Conservation (phyloP, 2,329 filamentous ascomycete species). For the Trichothecium sympodiale region DNA sequence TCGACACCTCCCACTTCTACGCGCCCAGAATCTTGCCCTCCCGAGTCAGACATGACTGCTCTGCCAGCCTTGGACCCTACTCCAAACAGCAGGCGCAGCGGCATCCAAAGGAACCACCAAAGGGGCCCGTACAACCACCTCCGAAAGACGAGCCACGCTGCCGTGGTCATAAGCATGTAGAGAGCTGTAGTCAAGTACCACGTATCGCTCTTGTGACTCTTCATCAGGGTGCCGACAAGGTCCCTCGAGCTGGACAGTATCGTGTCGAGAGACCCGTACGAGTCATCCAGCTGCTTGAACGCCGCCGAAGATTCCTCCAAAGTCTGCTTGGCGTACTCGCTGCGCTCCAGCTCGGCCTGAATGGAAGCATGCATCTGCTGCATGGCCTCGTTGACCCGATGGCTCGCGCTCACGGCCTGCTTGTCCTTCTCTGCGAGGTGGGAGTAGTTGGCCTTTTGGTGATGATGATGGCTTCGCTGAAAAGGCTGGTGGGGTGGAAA, state of each 20-base stretch:
- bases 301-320: slow-evolving; percentile 75
- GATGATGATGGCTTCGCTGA: slow-evolving; percentile 12
- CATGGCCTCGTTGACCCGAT: slow-evolving; percentile 74
- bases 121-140: slow-evolving; percentile 78
- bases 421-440: slow-evolving; percentile 55
- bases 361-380: slow-evolving; percentile 81
- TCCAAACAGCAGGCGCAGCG: slow-evolving; percentile 57
- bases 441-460: slow-evolving; percentile 22
- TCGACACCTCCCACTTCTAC: slow-evolving; percentile 15
- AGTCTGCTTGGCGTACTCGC: slow-evolving; percentile 82
- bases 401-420: slow-evolving; percentile 61
- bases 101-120: slow-evolving; percentile 82
- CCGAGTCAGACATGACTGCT: slow-evolving; percentile 29
- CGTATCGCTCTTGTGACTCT: slow-evolving; percentile 89
- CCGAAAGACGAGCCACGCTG: slow-evolving; percentile 77
- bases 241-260: slow-evolving; percentile 65
- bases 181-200: slow-evolving; percentile 94
- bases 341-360: slow-evolving; percentile 71
- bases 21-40: slow-evolving; percentile 14
- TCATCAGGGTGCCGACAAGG: slow-evolving; percentile 67
- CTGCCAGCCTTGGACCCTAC: slow-evolving; percentile 44
- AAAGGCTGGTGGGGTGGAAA: slow-evolving; percentile 8
- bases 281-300: slow-evolving; percentile 68
- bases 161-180: slow-evolving; percentile 67
- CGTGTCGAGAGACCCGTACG: slow-evolving; percentile 68